Evolutionary conservation across 768 basidiomycete genomes (phyloP).

Genomic region (Steccherinum ochraceum): DNA sequence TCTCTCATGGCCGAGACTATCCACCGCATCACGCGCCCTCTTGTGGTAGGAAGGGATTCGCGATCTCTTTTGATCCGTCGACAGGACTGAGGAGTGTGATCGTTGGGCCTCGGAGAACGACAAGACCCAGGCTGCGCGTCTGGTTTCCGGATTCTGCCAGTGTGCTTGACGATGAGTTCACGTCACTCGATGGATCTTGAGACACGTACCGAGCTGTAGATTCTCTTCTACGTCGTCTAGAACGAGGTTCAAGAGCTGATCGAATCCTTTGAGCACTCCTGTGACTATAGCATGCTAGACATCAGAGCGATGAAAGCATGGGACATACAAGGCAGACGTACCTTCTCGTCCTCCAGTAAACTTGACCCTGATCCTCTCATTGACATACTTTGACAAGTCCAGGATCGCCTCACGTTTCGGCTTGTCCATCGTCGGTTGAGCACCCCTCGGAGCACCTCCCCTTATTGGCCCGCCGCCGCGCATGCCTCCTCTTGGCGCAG

Average conservation of each 20-base stretch:
- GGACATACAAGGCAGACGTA: conserved; percentile 21
- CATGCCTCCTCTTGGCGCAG: conserved; percentile 35
- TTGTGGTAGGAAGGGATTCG: conserved; percentile 77
- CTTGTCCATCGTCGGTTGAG: conserved; percentile 55
- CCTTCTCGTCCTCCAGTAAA: conserved; percentile 98
- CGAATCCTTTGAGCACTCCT: conserved; percentile 91
- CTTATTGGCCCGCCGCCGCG: conserved; percentile 39
- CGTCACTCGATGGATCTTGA: background rate
- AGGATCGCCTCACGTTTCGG: conserved; percentile 92
- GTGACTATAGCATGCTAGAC: conserved; percentile 51
- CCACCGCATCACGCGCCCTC: conserved; percentile 29
- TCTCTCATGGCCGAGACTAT: too few relatives aligned
- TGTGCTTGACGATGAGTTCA: background rate
- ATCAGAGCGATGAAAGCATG: background rate
- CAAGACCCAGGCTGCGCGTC: conserved; percentile 69
- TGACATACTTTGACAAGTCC: conserved; percentile 90
- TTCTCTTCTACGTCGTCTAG: conserved; percentile 93
- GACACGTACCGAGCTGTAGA: conserved; percentile 35
- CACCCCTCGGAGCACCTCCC: conserved; percentile 33
- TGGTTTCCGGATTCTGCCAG: conserved; percentile 56
- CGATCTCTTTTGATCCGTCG: conserved; percentile 92
- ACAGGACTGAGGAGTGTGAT: conserved; percentile 92
- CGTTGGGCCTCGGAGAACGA: conserved; percentile 89
- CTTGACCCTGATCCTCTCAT: conserved; percentile 89
- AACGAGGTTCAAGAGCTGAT: conserved; percentile 94